Base-by-base conservation (phyloP, 2,329 filamentous ascomycete genomes). In the Aureobasidium sp. region DNA sequence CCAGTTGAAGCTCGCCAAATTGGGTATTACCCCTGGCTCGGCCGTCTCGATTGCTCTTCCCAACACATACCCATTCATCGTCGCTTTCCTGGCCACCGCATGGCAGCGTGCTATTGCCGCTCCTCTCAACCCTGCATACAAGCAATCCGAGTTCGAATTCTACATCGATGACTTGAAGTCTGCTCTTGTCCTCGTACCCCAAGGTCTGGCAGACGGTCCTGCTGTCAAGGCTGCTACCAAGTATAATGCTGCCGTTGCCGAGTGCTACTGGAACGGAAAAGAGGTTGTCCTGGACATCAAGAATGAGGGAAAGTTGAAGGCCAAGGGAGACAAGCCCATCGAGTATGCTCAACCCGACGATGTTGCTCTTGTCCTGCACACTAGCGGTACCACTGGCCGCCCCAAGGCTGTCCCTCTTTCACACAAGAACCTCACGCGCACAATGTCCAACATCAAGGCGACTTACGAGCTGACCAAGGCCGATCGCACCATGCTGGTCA, bases 101-200 rank as follows among this genome's bases (percentile, higher is more conserved):
- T 90, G 87, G 84, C 90, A 94, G 77, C 83, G 90, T 68, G 88
- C 80, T 31, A 87, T 94, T 66, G 90, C 90, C 8, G 90, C 90
- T 3, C 90, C 90, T n/a, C 78, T 95, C 65, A 95, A 95, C 73
- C 85, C 90, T 42, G 87, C 86, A 46, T 95, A 95, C 78, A 95
- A 92, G 77, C 89, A 94, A 74, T 86, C 86, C 61, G 90, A 95
- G 73, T 94, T 93, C 71, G 90, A 94, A 72, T 95, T 95, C 75
- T 95, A 94, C 74, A 93, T 95, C 69, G 87, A 91, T 65, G 90
- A 95, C 71, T 79, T 95, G 67, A 89, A 86, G 70, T 93, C 90
- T 5, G 86, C 86, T 35, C 77, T 95, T 62, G 83, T 90, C 33
- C 78, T 95, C 37, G 87, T 95, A 10, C 89, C 90, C 13, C 79